phyloP scores from a whole-genome alignment of 2,329 filamentous ascomycete species.

The Dryadomyces quercivorus region DNA sequence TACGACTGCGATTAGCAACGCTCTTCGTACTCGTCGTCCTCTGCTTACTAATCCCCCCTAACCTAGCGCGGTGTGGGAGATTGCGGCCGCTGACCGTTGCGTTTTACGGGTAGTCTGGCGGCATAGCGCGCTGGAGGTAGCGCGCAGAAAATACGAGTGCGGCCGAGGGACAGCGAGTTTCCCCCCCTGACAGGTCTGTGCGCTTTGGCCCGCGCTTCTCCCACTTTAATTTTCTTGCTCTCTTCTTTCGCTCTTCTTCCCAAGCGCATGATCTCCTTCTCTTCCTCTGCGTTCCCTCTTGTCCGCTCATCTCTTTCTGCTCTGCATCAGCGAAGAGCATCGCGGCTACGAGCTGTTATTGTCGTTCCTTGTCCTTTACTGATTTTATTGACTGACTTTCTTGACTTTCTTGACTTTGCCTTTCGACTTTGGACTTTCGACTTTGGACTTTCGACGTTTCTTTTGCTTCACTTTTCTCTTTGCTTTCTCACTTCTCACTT shows the following conservation, averaged over 20 bases:
- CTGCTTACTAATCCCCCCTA: not conserved
- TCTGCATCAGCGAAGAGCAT: not conserved
- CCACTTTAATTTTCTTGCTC: constrained; percentile 6
- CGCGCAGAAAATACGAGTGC: not conserved
- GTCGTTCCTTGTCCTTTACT: too few species aligned
- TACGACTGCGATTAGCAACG: too few species aligned
- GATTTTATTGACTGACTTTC: too few species aligned
- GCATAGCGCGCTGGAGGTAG: not conserved
- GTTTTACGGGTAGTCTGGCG: not conserved
- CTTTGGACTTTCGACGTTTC: too few species aligned
- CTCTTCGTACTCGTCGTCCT: too few species aligned
- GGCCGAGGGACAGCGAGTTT: too few species aligned
- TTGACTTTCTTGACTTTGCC: not conserved
- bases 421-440: too few species aligned
- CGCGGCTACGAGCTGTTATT: not conserved
- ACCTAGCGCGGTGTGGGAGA: not conserved
- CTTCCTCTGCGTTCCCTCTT: not conserved
- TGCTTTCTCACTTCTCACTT: not conserved
- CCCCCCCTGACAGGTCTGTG: not conserved
- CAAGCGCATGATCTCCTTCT: not conserved
- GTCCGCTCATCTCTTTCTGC: not conserved
- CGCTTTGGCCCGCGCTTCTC: not conserved
- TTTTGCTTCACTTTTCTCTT: too few species aligned
- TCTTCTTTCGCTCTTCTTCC: not conserved
- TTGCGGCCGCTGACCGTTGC: not conserved